phyloP scores from a whole-genome alignment of 2,329 filamentous ascomycete genomes.

The Neoscytalidium dimidiatum region DNA sequence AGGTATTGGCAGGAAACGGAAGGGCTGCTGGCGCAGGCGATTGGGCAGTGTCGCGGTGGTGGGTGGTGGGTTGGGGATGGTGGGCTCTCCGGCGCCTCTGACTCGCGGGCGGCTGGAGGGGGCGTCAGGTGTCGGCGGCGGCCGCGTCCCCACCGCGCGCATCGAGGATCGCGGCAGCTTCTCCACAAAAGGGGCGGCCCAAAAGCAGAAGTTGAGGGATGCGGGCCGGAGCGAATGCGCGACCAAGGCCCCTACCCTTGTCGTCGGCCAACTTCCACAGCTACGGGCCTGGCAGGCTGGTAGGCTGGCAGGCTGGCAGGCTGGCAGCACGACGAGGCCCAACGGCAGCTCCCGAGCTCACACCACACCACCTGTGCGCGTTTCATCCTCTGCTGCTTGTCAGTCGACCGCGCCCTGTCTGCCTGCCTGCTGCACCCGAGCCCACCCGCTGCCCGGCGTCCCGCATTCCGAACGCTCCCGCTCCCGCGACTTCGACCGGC shows the following conservation, averaged over 20 bases:
- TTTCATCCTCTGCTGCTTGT: neutral
- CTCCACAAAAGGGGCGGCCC: constrained; percentile 9
- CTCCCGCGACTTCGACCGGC: neutral
- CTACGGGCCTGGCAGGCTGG: constrained; percentile 3
- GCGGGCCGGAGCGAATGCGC: constrained; percentile 6
- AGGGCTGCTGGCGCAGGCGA: neutral
- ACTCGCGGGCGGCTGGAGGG: neutral
- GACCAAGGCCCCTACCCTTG: neutral
- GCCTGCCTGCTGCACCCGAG: neutral
- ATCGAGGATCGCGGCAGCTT: constrained; percentile 6
- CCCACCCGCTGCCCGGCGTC: neutral
- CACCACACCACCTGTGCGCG: constrained; percentile 6
- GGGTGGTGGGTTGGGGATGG: neutral
- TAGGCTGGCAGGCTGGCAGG: too few species aligned
- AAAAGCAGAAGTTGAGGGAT: constrained; percentile 1
- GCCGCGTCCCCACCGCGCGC: constrained; percentile 5
- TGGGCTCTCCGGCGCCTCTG: neutral
- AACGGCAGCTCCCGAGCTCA: constrained; percentile 8
- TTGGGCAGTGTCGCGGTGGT: neutral
- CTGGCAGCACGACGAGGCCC: neutral
- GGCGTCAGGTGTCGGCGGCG: neutral
- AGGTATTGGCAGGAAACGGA: neutral
- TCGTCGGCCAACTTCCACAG: constrained; percentile 1
- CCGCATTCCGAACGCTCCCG: neutral
- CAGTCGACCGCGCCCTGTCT: neutral